Evolutionary conservation across 139 green algal genomes (phyloP), one percentile per base, ranked within the genome.

Genomic region (Mychonastes homosphaera): DNA sequence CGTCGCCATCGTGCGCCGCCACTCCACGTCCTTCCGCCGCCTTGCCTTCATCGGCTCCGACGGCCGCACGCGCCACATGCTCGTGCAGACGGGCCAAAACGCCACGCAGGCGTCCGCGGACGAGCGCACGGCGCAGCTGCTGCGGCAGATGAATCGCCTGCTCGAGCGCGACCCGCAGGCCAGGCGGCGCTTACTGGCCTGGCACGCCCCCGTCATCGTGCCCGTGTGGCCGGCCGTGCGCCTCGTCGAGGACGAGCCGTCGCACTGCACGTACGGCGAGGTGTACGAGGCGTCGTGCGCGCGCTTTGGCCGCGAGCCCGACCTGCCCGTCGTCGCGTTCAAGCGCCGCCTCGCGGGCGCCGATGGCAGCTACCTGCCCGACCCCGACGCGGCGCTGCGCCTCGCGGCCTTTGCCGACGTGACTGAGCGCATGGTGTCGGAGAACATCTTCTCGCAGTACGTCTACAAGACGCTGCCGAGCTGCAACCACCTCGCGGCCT

Each of bases 401-500:
- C 56, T 84, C 51, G 52, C 71, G 57, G 84, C 87, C 0, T 97
- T 86, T 71, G 36, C 18, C 3, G 77, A 86, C 40, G 71, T 85
- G 47, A 75, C 63, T 50, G 55, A 74, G 7, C 53, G 47, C 34
- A 51, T 87, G 23, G 87, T 98, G 7, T 85, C 56, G 30, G 89
- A 97, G 63, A 96, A 92, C 63, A 76, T 98, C 49, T 94, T 98
- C 65, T 82, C 57, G 27, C 86, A 95, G 82, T 97, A 84, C 66
- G 86, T 96, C 62, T 98, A 97, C 87, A 99, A 98, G 76, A 89
- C 73, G 6, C 72, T 97, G 70, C 82, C 87, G 18, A 87, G 69
- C 34, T 69, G 67, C 55, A 89, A 75, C 63, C 82, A 90, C 58
- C 73, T 97, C 53, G 96, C 84, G 84, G 78, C 74, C 19, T 97